Conservation (phyloP, 805 yeast species). For the Ogataea populi-albae region DNA sequence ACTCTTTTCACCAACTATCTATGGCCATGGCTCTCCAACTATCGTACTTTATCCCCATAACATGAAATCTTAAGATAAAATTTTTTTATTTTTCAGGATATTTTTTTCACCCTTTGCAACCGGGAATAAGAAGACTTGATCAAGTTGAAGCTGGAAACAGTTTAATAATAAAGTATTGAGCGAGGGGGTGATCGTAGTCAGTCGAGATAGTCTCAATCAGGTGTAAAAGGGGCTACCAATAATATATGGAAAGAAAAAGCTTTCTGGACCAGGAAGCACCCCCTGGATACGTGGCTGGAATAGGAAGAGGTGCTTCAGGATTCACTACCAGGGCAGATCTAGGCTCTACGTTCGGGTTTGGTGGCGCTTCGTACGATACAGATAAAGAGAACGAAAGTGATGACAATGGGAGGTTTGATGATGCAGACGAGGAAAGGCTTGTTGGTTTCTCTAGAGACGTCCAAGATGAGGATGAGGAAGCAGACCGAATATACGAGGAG, state of each 20-base stretch:
- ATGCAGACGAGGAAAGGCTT: conserved; percentile 25
- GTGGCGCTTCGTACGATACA: neutral
- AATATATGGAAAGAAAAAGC: conserved; percentile 54
- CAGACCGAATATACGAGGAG: conserved; percentile 63
- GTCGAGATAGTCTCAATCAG: too few species aligned
- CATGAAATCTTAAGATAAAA: conserved; percentile 7
- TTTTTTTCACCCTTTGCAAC: neutral
- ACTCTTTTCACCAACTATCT: too few species aligned
- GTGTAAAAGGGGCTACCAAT: too few species aligned
- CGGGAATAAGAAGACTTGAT: neutral
- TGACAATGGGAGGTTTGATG: conserved; percentile 28
- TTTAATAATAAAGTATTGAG: too few species aligned
- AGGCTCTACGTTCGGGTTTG: conserved; percentile 44
- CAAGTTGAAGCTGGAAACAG: too few species aligned
- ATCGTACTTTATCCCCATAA: neutral
- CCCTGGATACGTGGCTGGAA: conserved; percentile 84
- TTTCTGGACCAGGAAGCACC: conserved; percentile 88
- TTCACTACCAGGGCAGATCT: conserved; percentile 82
- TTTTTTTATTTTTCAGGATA: neutral
- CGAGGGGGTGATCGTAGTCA: too few species aligned
- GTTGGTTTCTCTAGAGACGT: conserved; percentile 1
- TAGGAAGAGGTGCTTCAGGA: conserved; percentile 95
- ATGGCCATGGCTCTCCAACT: too few species aligned
- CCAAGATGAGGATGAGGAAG: conserved; percentile 75
- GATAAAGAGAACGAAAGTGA: neutral